A percentile compares a stretch with the other conserved stretches of the same genome.
Conservation (phyloP, 2,329 filamentous ascomycete species). For the Aspergillus sp. region DNA sequence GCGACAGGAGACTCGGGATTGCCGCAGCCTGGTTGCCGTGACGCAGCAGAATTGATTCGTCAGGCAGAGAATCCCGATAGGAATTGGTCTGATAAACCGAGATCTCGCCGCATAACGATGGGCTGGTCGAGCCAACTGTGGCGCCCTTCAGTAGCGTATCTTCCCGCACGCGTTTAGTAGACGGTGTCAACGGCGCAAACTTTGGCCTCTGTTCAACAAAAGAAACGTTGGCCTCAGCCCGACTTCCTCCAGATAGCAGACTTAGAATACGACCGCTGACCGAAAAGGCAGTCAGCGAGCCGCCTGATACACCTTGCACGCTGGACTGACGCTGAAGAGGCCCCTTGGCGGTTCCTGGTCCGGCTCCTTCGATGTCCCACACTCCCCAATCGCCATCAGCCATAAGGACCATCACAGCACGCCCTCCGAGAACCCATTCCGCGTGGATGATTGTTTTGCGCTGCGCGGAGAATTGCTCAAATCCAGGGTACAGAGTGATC, state of each 20-base stretch:
- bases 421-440: constrained; percentile 46
- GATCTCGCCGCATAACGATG: constrained; percentile 41
- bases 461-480: constrained; percentile 33
- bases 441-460: constrained; percentile 47
- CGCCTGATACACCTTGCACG: constrained; percentile 40
- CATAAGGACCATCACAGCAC: constrained; percentile 45
- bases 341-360: constrained; percentile 40
- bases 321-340: constrained; percentile 39
- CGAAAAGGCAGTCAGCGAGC: constrained; percentile 43
- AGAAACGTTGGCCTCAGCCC: constrained; percentile 24
- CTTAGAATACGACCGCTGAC: constrained; percentile 41
- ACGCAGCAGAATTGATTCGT: constrained; percentile 46
- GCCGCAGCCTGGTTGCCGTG: constrained; percentile 42
- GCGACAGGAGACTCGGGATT: constrained; percentile 44
- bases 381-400: constrained; percentile 51
- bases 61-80: constrained; percentile 35
- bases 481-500: constrained; percentile 44
- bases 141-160: constrained; percentile 44
- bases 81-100: constrained; percentile 40
- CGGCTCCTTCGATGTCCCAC: constrained; percentile 49
- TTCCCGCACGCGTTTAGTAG: constrained; percentile 47
- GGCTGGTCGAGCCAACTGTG: constrained; percentile 24
- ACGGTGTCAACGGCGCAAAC: constrained; percentile 49
- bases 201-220: constrained; percentile 32
- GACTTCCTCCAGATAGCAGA: constrained; percentile 20